A percentile compares a stretch with the other conserved stretches of the same genome.
Evolutionary conservation across 495 filamentous ascomycete species (phyloP).

Genomic region (Pyrenula massariospora): DNA sequence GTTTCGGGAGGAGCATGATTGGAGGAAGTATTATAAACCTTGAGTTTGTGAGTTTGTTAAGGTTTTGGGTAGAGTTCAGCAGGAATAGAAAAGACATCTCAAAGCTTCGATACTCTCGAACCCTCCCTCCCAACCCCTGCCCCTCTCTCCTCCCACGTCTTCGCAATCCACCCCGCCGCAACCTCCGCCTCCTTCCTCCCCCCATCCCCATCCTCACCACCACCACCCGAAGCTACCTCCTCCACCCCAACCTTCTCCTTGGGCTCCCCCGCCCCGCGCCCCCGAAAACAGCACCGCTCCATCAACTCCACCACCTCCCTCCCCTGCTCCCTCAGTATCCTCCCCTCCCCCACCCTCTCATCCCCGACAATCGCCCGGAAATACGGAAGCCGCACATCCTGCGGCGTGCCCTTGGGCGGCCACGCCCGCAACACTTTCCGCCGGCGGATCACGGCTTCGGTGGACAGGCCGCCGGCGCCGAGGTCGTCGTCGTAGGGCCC

Average conservation of each 20-base stretch:
- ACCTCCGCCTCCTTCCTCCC: not conserved
- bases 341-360: not conserved
- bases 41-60: not conserved
- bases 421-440: not conserved
- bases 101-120: no score
- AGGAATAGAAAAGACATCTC: no score
- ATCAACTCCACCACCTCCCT: not conserved
- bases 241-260: not conserved
- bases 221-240: not conserved
- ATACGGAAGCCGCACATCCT: not conserved
- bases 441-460: not conserved
- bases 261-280: not conserved
- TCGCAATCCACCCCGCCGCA: not conserved
- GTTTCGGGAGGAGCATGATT: conserved; percentile 43
- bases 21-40: conserved; percentile 25
- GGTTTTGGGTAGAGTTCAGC: no score
- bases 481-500: not conserved
- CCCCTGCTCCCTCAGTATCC: not conserved
- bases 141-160: not conserved
- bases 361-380: not conserved
- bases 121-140: no score
- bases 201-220: not conserved
- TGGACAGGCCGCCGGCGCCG: not conserved
- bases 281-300: not conserved
- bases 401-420: not conserved